A percentile compares a stretch with the other conserved stretches of the same genome.
Conservation (phyloP, 805 yeast genomes). For the Saturnispora silvae region DNA sequence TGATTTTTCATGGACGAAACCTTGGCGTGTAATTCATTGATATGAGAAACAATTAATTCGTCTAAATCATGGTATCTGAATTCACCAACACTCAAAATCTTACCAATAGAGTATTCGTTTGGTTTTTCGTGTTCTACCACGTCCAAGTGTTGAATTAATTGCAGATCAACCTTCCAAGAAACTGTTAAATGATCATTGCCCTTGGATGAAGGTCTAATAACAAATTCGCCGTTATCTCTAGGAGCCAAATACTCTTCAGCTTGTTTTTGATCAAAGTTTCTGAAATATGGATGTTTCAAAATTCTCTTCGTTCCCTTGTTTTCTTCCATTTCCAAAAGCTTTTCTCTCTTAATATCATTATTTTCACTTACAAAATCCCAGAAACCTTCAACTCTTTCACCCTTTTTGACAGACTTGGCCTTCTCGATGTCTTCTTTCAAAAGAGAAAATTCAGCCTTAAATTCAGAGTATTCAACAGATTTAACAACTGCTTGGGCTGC, state of each 20-base stretch:
- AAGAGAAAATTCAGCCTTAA: slow-evolving; percentile 67
- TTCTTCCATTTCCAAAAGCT: slow-evolving; percentile 50
- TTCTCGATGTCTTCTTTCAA: slow-evolving; percentile 51
- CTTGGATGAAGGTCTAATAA: slow-evolving; percentile 86
- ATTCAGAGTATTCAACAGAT: slow-evolving; percentile 60
- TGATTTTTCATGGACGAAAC: slow-evolving; percentile 76
- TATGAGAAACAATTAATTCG: slow-evolving; percentile 80
- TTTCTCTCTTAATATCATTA: slow-evolving; percentile 48
- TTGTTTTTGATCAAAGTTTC: slow-evolving; percentile 69
- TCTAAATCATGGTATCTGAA: slow-evolving; percentile 77
- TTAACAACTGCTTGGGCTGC: slow-evolving; percentile 77
- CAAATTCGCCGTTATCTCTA: slow-evolving; percentile 80
- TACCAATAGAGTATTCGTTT: slow-evolving; percentile 52
- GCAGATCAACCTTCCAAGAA: slow-evolving; percentile 93
- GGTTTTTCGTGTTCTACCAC: slow-evolving; percentile 66
- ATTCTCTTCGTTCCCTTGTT: slow-evolving; percentile 64
- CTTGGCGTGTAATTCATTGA: slow-evolving; percentile 72
- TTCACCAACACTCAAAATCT: slow-evolving; percentile 50
- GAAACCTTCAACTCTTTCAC: slow-evolving; percentile 42
- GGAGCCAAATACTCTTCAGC: slow-evolving; percentile 93
- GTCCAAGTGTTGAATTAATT: slow-evolving; percentile 83
- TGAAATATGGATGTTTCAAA: slow-evolving; percentile 86
- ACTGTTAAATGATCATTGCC: slow-evolving; percentile 84
- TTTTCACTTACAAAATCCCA: slow-evolving; percentile 79
- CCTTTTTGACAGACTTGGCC: slow-evolving; percentile 35